Evolutionary conservation across 2,329 filamentous ascomycete genomes (phyloP).

Genomic region (Sclerotinia trifoliorum): DNA sequence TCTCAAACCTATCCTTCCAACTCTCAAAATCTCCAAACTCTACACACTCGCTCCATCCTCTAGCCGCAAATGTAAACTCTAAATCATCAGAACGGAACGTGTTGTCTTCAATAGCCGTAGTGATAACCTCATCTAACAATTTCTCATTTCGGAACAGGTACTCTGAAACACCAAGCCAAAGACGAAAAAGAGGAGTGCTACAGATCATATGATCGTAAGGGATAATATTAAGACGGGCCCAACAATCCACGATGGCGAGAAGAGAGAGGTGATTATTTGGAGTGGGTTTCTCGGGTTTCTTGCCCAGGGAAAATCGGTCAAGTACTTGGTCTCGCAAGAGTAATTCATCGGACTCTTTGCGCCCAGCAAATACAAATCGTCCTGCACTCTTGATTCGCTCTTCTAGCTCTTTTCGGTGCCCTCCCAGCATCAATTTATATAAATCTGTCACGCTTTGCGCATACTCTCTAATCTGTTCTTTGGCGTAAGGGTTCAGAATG

Average conservation of each 20-base stretch:
- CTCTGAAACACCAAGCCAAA: slow-evolving; percentile 97
- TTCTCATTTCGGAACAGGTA: slow-evolving; percentile 84
- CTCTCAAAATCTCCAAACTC: slow-evolving; percentile 88
- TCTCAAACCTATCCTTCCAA: slow-evolving; percentile 87
- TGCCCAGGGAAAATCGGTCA: slow-evolving; percentile 82
- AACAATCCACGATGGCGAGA: slow-evolving; percentile 97
- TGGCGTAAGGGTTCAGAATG: slow-evolving; percentile 91
- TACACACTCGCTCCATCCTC: slow-evolving; percentile 94
- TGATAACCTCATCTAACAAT: slow-evolving; percentile 79
- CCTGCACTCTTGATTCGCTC: slow-evolving; percentile 77
- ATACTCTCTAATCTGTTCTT: slow-evolving; percentile 91
- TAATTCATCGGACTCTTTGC: slow-evolving; percentile 57
- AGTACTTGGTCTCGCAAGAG: slow-evolving; percentile 77
- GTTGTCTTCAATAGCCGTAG: slow-evolving; percentile 83
- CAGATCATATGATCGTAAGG: slow-evolving; percentile 99
- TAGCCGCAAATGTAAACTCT: slow-evolving; percentile 95
- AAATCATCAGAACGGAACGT: slow-evolving; percentile 94
- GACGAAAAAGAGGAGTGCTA: slow-evolving; percentile 92
- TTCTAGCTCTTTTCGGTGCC: slow-evolving; percentile 72
- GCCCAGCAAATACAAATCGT: slow-evolving; percentile 61
- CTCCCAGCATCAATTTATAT: slow-evolving; percentile 95
- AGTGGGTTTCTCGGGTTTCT: slow-evolving; percentile 54
- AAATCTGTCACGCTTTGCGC: slow-evolving; percentile 88
- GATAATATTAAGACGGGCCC: slow-evolving; percentile 88
- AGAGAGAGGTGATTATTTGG: slow-evolving; percentile 94